Conservation (phyloP, 176 grass and related monocot species). For the Leersia perrieri region DNA sequence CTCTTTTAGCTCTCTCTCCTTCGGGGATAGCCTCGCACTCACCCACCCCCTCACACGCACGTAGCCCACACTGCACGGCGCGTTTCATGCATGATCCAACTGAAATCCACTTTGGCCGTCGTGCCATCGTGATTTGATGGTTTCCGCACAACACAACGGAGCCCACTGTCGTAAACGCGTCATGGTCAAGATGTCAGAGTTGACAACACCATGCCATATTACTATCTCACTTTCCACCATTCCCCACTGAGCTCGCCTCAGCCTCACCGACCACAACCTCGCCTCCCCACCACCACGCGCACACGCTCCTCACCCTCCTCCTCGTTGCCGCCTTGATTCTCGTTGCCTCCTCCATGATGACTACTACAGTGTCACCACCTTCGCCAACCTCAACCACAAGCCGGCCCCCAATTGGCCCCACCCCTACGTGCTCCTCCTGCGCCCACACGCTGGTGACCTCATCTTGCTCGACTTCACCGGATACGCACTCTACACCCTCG, state of each 20-base stretch:
- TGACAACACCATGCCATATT: too few species aligned
- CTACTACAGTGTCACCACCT: background rate
- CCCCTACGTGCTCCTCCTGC: background rate
- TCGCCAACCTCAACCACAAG: background rate
- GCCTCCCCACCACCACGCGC: background rate
- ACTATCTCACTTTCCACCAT: background rate
- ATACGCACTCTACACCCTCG: background rate
- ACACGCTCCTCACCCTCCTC: background rate
- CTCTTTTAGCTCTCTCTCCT: too few species aligned
- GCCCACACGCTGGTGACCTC: background rate
- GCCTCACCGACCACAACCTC: constrained; percentile 9
- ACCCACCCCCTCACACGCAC: too few species aligned
- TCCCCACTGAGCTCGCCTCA: background rate
- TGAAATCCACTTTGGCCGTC: too few species aligned
- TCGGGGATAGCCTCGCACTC: too few species aligned
- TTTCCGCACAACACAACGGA: too few species aligned
- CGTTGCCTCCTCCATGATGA: background rate
- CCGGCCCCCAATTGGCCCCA: background rate
- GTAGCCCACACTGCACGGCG: too few species aligned
- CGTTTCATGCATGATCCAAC: too few species aligned
- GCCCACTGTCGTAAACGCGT: too few species aligned
- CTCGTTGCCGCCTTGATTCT: background rate
- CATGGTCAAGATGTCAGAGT: too few species aligned
- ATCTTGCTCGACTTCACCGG: background rate
- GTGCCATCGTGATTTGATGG: too few species aligned